A percentile compares a stretch with the other conserved stretches of the same genome.
Conservation (phyloP, 768 basidiomycete genomes). For the Psilocybe subaeruginosa region DNA sequence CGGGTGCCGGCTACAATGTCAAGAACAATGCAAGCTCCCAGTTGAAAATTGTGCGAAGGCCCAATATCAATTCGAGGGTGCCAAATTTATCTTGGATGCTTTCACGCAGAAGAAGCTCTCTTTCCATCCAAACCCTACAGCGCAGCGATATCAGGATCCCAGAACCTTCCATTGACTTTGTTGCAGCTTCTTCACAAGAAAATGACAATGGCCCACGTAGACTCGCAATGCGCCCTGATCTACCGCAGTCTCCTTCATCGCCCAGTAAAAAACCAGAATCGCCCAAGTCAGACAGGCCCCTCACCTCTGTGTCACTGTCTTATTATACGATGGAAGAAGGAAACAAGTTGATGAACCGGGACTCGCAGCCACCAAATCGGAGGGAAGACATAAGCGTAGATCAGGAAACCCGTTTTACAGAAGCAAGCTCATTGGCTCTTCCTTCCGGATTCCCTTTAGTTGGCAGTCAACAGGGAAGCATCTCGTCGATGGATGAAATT, state of each 20-base stretch:
- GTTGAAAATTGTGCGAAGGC: neutral
- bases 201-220: neutral
- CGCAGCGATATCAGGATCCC: neutral
- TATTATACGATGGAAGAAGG: slow-evolving; percentile 28
- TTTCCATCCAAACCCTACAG: neutral
- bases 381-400: slow-evolving; percentile 1
- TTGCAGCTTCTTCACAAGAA: neutral
- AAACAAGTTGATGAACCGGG: slow-evolving; percentile 5
- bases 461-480: slow-evolving; percentile 26
- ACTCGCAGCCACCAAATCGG: slow-evolving; percentile 8
- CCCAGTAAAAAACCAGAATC: neutral
- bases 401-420: neutral
- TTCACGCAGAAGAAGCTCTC: neutral
- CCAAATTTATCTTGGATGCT: slow-evolving; percentile 7
- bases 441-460: slow-evolving; percentile 12
- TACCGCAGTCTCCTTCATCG: neutral
- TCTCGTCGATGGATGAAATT: slow-evolving; percentile 51
- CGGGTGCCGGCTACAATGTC: neutral
- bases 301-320: slow-evolving; percentile 25
- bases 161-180: neutral
- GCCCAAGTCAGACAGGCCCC: slow-evolving; percentile 7
- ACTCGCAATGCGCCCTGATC: neutral
- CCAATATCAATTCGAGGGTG: neutral
- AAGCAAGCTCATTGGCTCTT: neutral
- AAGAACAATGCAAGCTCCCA: neutral